Conservation (phyloP, 345 rosid genomes). For the Populus alba region DNA sequence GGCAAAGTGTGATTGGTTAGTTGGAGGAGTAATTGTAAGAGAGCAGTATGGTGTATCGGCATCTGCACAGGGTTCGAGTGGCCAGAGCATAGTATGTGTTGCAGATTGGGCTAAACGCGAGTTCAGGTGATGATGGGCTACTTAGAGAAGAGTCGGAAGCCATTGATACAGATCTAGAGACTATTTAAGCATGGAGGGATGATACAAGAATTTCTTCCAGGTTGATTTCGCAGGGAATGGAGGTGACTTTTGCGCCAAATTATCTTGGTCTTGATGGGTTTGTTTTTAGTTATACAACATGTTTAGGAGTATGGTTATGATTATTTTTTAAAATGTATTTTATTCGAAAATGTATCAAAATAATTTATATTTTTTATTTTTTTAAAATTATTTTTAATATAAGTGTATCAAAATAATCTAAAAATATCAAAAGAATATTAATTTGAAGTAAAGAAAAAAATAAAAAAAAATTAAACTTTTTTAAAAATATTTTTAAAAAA, state of each 20-base stretch:
- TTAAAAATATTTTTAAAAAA: too few relatives aligned
- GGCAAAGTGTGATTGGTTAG: constrained; percentile 25
- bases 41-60: constrained; percentile 6
- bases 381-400: too few relatives aligned
- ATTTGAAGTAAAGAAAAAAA: too few relatives aligned
- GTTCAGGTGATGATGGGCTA: constrained; percentile 68
- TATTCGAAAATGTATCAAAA: too few relatives aligned
- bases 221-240: constrained; percentile 38
- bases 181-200: constrained; percentile 13
- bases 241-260: constrained; percentile 53
- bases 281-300: background rate
- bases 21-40: constrained; percentile 11
- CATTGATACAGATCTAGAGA: constrained; percentile 42
- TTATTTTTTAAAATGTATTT: too few relatives aligned
- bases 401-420: too few relatives aligned
- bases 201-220: constrained; percentile 5
- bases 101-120: constrained; percentile 62
- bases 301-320: too few relatives aligned
- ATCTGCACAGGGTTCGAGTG: constrained; percentile 26
- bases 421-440: too few relatives aligned
- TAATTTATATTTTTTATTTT: too few relatives aligned
- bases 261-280: constrained; percentile 13
- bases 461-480: too few relatives aligned
- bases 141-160: constrained; percentile 64
- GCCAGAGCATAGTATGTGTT: constrained; percentile 61